These are phyloP conservation scores for Kodamaea ohmeri DNA, from an alignment of 1,139 yeast genomes.

Conservation along the genomic window DNA sequence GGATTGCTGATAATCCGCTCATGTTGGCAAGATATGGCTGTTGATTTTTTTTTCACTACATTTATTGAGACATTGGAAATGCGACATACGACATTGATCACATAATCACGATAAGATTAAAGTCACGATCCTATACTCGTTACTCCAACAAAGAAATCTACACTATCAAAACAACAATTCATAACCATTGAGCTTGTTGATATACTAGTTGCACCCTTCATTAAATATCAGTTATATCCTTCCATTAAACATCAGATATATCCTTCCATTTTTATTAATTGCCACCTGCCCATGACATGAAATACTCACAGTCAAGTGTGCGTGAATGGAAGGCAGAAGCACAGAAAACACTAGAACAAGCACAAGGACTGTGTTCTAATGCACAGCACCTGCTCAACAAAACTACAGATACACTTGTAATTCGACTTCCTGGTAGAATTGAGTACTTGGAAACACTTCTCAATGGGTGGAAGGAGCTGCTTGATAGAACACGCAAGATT, in stretches of 20 bases:
- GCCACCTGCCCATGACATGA: slow-evolving; percentile 6
- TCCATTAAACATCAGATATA: neutral
- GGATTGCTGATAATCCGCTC: slow-evolving; percentile 12
- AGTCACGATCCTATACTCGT: no score
- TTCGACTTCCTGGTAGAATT: slow-evolving; percentile 24
- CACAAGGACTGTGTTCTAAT: slow-evolving; percentile 32
- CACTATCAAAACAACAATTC: no score
- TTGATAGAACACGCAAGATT: slow-evolving; percentile 15
- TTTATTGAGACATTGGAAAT: neutral
- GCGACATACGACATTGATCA: slow-evolving; percentile 3
- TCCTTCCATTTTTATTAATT: neutral
- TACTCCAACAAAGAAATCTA: no score
- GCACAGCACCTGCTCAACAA: slow-evolving; percentile 32
- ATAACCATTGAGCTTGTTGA: no score
- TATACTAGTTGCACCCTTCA: no score
- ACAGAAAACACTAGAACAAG: slow-evolving; percentile 27
- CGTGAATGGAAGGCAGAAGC: slow-evolving; percentile 32
- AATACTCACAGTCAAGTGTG: slow-evolving; percentile 8
- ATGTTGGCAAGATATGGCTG: slow-evolving; percentile 8
- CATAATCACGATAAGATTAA: no score
- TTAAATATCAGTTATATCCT: no score
- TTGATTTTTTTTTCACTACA: slow-evolving; percentile 3
- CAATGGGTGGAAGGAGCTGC: slow-evolving; percentile 22
- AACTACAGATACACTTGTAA: slow-evolving; percentile 23
- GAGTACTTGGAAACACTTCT: slow-evolving; percentile 19